A percentile compares a stretch with the other conserved stretches of the same genome.
These are phyloP conservation scores for Aspergillaceae sp. DNA, from an alignment of 2,329 filamentous ascomycete species.

Conservation along the genomic window DNA sequence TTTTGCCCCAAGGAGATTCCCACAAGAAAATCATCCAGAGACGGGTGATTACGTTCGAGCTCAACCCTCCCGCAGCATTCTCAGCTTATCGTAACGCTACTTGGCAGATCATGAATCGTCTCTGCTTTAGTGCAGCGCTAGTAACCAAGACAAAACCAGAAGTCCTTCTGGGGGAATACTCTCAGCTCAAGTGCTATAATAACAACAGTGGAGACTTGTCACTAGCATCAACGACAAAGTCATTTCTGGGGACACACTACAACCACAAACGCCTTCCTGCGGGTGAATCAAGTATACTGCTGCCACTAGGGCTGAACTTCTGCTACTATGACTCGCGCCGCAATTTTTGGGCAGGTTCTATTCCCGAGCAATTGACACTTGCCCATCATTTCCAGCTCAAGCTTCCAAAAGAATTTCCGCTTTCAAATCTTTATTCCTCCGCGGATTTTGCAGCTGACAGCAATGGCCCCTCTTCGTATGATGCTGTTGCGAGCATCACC, in stretches of 20 bases:
- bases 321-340: conserved; percentile 40
- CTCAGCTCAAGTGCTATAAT: conserved; percentile 20
- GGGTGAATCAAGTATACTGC: conserved; percentile 34
- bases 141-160: conserved; percentile 10
- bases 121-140: conserved; percentile 23
- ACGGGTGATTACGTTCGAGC: conserved; percentile 46
- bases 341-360: conserved; percentile 32
- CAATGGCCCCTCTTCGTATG: conserved; percentile 42
- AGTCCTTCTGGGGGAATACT: conserved; percentile 25
- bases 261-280: conserved; percentile 34
- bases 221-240: conserved; percentile 41
- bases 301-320: conserved; percentile 40
- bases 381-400: conserved; percentile 37
- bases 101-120: conserved; percentile 38
- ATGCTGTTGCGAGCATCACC: conserved; percentile 38
- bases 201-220: conserved; percentile 16
- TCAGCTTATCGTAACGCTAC: conserved; percentile 45
- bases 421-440: conserved; percentile 20
- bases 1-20: conserved; percentile 32
- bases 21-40: conserved; percentile 13
- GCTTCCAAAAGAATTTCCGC: conserved; percentile 32
- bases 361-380: conserved; percentile 30
- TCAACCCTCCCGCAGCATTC: conserved; percentile 39
- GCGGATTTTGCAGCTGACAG: conserved; percentile 22
- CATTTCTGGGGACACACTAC: conserved; percentile 44